These are phyloP conservation scores for Ceratopteris richardii DNA, from an alignment of 75 land plant species.

Conservation along the genomic window DNA sequence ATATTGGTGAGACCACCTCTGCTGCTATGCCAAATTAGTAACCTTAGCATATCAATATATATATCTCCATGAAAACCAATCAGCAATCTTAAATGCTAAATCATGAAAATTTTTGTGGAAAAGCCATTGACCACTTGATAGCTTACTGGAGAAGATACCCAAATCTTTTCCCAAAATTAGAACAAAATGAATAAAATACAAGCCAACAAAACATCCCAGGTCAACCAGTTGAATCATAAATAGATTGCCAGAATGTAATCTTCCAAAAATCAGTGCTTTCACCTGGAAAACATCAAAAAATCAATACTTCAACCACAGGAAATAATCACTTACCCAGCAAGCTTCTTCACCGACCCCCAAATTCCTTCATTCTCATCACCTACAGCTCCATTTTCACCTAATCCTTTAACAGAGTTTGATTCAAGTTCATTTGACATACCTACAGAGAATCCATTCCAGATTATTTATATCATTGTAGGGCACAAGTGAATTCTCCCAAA, in stretches of 20 bases:
- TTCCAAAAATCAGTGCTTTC: background rate
- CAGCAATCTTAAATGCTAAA: too few relatives aligned
- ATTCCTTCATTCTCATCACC: constrained; percentile 17
- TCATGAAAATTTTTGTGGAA: too few relatives aligned
- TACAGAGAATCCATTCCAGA: constrained; percentile 1
- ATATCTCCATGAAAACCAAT: too few relatives aligned
- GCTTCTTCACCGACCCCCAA: constrained; percentile 22
- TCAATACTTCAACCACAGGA: background rate
- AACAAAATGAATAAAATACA: background rate
- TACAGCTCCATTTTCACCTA: background rate
- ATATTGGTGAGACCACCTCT: too few relatives aligned
- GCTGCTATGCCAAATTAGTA: too few relatives aligned
- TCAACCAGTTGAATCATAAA: background rate
- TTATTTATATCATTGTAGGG: constrained; percentile 7
- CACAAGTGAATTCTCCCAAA: background rate
- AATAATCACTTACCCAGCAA: constrained; percentile 23
- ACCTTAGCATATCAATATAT: too few relatives aligned
- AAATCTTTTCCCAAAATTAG: background rate
- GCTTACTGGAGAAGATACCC: constrained; percentile 5
- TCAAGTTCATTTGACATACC: constrained; percentile 5
- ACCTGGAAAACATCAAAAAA: background rate
- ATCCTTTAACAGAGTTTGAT: constrained; percentile 7
- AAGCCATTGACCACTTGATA: too few relatives aligned
- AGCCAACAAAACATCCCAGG: background rate
- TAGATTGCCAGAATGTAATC: background rate